Evolutionary conservation across 2,329 filamentous ascomycete species (phyloP), one percentile per base, ranked within the genome.

Genomic region (Dothiorella sarmentorum): DNA sequence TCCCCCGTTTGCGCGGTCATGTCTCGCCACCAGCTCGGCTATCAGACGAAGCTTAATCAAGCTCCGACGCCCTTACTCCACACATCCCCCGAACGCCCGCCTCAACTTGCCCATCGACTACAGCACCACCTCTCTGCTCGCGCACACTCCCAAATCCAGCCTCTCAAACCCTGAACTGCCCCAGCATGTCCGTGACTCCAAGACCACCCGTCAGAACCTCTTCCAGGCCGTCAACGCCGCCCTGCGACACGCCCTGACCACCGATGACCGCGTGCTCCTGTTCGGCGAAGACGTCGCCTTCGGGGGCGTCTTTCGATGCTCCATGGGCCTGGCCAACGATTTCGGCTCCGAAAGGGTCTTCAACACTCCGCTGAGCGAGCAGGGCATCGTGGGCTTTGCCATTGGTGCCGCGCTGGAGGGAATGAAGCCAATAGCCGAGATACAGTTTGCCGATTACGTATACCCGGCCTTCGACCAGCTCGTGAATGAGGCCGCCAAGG

Each of bases 231-330:
- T 99, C 78, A 97, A 97, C 71, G 86, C 93, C 64, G 92, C 93
- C 10, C 81, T 99, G 20, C 84, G 89, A 20, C 89, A 88, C 60
- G 90, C 93, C 22, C 81, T 99, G 26, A 84, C 88, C 15, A 84
- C 87, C 33, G 92, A 97, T 67, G 90, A 96, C 63, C 86, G 87
- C 17, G 91, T 96, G 20, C 78, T 97, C 59, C 82, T 99, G 9
- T 99, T 99, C 68, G 94, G 94, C 40, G 94, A 99, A 74, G 94
- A 99, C 70, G 91, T 99, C 7, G 90, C 94, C 13, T 99, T 99
- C 67, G 94, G 94, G 40, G 94, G 94, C 56, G 94, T 99, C 15
- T 99, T 99, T 70, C 84, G 94, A 59, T 97, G 91, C 75, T 93
- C 90, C 29, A 93, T 94, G 85, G 90, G 92, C 66, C 81, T 99